Base-by-base conservation (phyloP, 163 green algal genomes). In the Scenedesmus sp. region DNA sequence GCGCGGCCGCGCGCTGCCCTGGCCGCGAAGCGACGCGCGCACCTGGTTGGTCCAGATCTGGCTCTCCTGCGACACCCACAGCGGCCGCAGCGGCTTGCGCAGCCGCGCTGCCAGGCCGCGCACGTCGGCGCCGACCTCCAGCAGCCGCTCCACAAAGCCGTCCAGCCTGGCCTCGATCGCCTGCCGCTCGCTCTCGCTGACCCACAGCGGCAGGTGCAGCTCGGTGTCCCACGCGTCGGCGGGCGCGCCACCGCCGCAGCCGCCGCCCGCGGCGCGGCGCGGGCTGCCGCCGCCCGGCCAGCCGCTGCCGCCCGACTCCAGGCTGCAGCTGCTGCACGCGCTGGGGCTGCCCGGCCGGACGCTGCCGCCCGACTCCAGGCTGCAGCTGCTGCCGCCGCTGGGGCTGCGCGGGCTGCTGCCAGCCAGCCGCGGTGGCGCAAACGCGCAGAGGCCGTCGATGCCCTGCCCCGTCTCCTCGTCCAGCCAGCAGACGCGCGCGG, bases 11-110 rank as follows among this genome's bases (percentile, higher is more conserved):
- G 22, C 26, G n/a, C 26, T 26, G 36, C n/a, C n/a, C 36, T 26
- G n/a, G 42, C n/a, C 60, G n/a, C n/a, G n/a, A n/a, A n/a, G n/a
- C 15, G 50, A 2, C 56, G 14, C 2, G 18, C 63, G 34, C 42
- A 89, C 85, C 57, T 89, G 76, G 75, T 97, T 91, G 15, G 87
- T 83, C 88, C 89, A 97, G 28, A 98, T 91, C 42, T 75, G 67
- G 20, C 70, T 93, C 18, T 69, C 44, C 77, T 96, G 96, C 50
- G 85, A 96, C 33, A 98, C 78, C 96, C 96, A 99, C 39, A 98
- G 81, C 60, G 93, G 92, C 60, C 93, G 89, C 83, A 99, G 86
- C n/a, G 95, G 96, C 84, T 97, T 98, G 28, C 9, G 18, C 51
- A 26, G 51, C 9, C 51, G 51, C 42, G 26, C 42, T 11, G 81